Conservation (phyloP, 768 basidiomycete species). For the Mycena rebaudengoi region DNA sequence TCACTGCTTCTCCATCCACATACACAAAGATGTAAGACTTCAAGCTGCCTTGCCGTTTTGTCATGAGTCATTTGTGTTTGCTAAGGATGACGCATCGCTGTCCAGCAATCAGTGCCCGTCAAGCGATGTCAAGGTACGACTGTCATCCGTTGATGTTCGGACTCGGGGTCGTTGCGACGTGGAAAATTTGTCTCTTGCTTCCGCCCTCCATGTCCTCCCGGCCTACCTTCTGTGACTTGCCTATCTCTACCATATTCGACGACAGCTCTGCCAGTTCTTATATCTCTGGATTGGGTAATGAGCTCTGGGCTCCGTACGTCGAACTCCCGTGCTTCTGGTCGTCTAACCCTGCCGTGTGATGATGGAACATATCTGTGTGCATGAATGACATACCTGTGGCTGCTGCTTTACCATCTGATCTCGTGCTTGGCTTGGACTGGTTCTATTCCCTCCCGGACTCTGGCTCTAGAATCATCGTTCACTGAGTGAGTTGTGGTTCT, state of each 20-base stretch:
- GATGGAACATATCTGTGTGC: not conserved
- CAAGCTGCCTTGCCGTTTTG: no score
- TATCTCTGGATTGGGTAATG: not conserved
- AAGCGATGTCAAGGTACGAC: no score
- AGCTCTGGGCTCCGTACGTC: not conserved
- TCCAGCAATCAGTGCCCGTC: no score
- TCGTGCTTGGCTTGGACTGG: not conserved
- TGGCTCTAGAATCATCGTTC: not conserved
- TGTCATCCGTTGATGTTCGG: no score
- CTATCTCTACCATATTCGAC: slow-evolving; percentile 1
- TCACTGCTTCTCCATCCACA: no score
- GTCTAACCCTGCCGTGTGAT: not conserved
- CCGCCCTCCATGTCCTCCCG: not conserved
- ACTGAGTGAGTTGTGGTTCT: no score
- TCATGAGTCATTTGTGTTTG: no score
- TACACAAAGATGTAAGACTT: no score
- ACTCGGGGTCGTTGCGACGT: no score
- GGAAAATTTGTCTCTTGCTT: no score
- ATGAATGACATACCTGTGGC: not conserved
- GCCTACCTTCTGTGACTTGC: not conserved
- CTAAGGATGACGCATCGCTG: no score
- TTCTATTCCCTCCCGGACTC: not conserved
- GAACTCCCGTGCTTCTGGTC: not conserved
- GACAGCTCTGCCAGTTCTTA: not conserved
- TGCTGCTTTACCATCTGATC: not conserved